Base-by-base conservation (phyloP, 768 basidiomycete species). In the Agrocybe praecox region DNA sequence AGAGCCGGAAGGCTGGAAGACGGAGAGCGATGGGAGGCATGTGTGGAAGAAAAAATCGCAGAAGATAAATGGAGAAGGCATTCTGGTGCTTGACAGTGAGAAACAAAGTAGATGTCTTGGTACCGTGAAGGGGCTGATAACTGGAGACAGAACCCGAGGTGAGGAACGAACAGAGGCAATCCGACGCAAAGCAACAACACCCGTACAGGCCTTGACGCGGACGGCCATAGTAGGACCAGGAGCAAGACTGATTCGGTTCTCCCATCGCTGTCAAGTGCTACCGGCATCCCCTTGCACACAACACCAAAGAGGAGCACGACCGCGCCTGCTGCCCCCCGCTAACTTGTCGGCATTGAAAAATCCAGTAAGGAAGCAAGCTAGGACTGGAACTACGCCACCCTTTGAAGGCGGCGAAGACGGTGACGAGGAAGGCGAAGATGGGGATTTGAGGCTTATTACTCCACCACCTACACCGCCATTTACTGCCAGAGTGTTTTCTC, bases 381-480 rank as follows among this genome's bases (percentile, higher is more conserved):
- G 57, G n/a, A 60, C 64, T 17, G 60, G 62, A 7, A 58, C 64
- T 32, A 65, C 61, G 19, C 62, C 64, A 1, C 64, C 65, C 0
- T 2, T 45, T 14, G 12, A 61, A 66, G 3, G 57, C 36, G 36
- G 36, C n/a, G 45, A 12, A 58, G 65, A 23, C 57, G 56, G 18
- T n/a, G 67, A 57, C 11, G 66, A 53, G 5, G 62, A 62, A 0
- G 65, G 53, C 2, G 62, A 60, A 21, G 62, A 65, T 12, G 64
- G 59, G 10, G 67, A 66, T 2, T 34, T 61, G 55, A 58, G 65
- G 17, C 47, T 65, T 22, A 36, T 66, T 5, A 71, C 68, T 5
- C 69, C 68, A 0, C 70, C 66, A 1, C 63, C 67, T 26, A 69
- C 50, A 67, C n/a, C n/a, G n/a, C n/a, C n/a, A n/a, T n/a, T n/a